Evolutionary conservation across 495 filamentous ascomycete species (phyloP).

Genomic region (Cetradonia linearis): DNA sequence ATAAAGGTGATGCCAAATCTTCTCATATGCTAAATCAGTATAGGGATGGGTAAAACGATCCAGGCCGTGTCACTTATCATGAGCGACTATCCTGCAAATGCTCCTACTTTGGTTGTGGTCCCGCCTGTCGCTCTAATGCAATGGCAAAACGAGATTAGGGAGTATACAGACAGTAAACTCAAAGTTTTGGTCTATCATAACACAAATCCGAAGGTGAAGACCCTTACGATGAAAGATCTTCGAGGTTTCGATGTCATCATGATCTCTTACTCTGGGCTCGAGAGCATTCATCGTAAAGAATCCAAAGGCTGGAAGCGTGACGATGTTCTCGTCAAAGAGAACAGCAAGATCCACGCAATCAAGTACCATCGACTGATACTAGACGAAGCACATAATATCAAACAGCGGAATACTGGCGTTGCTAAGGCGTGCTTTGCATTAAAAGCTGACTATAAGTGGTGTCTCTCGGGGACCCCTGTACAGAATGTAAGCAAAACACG

Average conservation of each 20-base stretch:
- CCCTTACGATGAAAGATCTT: slow-evolving; percentile 58
- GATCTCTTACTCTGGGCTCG: slow-evolving; percentile 90
- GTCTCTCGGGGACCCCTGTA: slow-evolving; percentile 84
- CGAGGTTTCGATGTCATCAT: slow-evolving; percentile 83
- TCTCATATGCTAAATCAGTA: not conserved
- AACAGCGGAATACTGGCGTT: slow-evolving; percentile 69
- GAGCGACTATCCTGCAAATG: slow-evolving; percentile 80
- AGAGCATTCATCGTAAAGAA: slow-evolving; percentile 85
- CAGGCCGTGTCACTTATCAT: slow-evolving; percentile 95
- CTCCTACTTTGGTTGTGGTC: slow-evolving; percentile 79
- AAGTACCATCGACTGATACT: slow-evolving; percentile 85
- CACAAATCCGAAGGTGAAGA: slow-evolving; percentile 71
- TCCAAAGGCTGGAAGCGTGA: slow-evolving; percentile 80
- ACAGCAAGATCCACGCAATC: slow-evolving; percentile 76
- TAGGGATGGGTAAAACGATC: slow-evolving; percentile 78
- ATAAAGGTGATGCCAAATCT: not conserved
- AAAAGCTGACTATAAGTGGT: slow-evolving; percentile 81
- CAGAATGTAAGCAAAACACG: slow-evolving; percentile 46
- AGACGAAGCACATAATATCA: slow-evolving; percentile 95
- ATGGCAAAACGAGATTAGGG: slow-evolving; percentile 86
- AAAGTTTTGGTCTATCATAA: slow-evolving; percentile 86
- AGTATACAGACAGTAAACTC: slow-evolving; percentile 80
- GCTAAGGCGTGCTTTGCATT: slow-evolving; percentile 92
- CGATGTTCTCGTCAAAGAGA: slow-evolving; percentile 64
- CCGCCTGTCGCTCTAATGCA: slow-evolving; percentile 96